Base-by-base conservation (phyloP, 129 eudicot genomes). In the Silybum marianum region DNA sequence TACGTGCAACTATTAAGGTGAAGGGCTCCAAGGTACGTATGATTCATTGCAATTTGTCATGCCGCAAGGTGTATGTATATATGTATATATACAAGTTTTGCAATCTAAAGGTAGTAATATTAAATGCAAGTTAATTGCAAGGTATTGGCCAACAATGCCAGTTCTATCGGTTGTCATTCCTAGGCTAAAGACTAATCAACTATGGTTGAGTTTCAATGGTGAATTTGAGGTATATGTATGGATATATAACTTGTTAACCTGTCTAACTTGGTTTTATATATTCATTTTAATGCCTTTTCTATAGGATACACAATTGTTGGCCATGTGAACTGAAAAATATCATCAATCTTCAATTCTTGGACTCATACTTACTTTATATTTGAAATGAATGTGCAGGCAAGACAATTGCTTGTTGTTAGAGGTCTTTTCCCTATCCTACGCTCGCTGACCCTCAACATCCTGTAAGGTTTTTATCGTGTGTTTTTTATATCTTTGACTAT, bases 361-460 rank as follows among this genome's bases (percentile, higher is more conserved):
- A n/a, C n/a, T n/a, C n/a, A n/a, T n/a, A n/a, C n/a, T n/a, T n/a
- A n/a, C n/a, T n/a, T n/a, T n/a, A n/a, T n/a, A n/a, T n/a, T n/a
- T n/a, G n/a, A n/a, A n/a, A n/a, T n/a, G n/a, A n/a, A n/a, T n/a
- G n/a, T n/a, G n/a, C n/a, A n/a, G n/a, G n/a, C n/a, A n/a, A n/a
- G n/a, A n/a, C n/a, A n/a, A n/a, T n/a, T n/a, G n/a, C n/a, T n/a
- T n/a, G n/a, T n/a, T n/a, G n/a, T n/a, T n/a, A n/a, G n/a, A n/a
- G 97, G 97, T 42, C 98, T 94, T 72, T 92, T 94, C 85, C 98
- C 98, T 36, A 89, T 94, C n/a, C n/a, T n/a, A n/a, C n/a, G 96
- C 97, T 94, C 71, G 98, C 98, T 25, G 98, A 94, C 85, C 98
- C 98, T 46, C 89, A 91, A 74, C 98, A 94, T 76, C 97, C 97